Evolutionary conservation across 768 basidiomycete species (phyloP).

Genomic region (Agrocybe pediades): DNA sequence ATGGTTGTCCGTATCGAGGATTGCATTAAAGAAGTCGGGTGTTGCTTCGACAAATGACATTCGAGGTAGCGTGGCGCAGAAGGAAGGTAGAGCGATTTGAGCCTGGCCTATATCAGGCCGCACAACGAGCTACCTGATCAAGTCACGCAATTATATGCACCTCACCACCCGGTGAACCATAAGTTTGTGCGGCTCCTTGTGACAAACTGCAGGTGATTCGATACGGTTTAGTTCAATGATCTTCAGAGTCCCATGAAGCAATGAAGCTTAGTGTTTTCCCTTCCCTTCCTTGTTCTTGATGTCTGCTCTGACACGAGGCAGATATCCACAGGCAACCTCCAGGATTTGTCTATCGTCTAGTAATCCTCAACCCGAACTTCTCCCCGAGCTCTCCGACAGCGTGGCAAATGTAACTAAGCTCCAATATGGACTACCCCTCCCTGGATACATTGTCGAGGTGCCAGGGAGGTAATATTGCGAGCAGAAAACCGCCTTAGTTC

Average conservation of each 20-base stretch:
- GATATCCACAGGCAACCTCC: too few species aligned
- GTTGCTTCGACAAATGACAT: neutral
- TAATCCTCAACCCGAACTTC: neutral
- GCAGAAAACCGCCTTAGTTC: neutral
- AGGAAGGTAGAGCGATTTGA: neutral
- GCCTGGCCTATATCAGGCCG: neutral
- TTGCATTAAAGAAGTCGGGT: neutral
- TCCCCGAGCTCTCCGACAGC: neutral
- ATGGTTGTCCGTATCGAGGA: neutral
- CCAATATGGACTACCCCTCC: neutral
- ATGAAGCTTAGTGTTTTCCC: too few species aligned
- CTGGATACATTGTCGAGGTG: neutral
- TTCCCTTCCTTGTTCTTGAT: too few species aligned
- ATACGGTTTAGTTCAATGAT: neutral
- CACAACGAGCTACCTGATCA: neutral
- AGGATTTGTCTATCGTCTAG: too few species aligned
- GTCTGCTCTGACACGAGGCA: too few species aligned
- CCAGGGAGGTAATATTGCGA: neutral
- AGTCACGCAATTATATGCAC: neutral
- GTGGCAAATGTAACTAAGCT: neutral
- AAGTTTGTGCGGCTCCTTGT: neutral
- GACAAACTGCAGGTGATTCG: neutral
- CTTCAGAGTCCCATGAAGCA: neutral
- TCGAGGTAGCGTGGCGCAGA: neutral
- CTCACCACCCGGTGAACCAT: neutral